phyloP scores from a whole-genome alignment of 1,284 basidiomycete genomes.

The Sanghuangporus sanghuang region DNA sequence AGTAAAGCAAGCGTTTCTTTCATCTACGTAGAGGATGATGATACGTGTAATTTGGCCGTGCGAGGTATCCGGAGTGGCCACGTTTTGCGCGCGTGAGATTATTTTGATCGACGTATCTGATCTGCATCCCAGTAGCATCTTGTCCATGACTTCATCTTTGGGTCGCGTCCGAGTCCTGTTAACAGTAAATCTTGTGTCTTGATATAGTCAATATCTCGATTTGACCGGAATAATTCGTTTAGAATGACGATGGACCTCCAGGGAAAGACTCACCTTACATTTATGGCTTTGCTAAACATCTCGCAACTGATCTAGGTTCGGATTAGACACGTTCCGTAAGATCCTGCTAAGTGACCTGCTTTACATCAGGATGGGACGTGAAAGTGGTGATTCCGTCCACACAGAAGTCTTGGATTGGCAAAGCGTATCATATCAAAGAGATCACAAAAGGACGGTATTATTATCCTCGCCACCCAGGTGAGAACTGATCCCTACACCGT shows the following conservation, averaged over 20 bases:
- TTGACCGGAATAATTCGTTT: neutral
- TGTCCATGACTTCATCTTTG: neutral
- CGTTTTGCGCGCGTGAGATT: neutral
- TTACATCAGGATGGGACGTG: slow-evolving; percentile 71
- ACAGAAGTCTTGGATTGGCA: slow-evolving; percentile 91
- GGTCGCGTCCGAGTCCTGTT: slow-evolving; percentile 4
- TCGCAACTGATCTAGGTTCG: slow-evolving; percentile 60
- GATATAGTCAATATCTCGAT: neutral
- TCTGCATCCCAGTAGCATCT: neutral
- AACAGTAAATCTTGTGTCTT: neutral
- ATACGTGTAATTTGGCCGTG: neutral
- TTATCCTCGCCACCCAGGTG: slow-evolving; percentile 67
- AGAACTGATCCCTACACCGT: slow-evolving; percentile 11
- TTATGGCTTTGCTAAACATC: slow-evolving; percentile 67
- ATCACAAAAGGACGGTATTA: slow-evolving; percentile 73
- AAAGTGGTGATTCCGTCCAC: slow-evolving; percentile 84
- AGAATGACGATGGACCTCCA: slow-evolving; percentile 91
- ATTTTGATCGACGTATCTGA: neutral
- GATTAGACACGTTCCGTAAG: slow-evolving; percentile 3
- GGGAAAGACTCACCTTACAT: slow-evolving; percentile 78
- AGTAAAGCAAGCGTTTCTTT: too few species aligned
- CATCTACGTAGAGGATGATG: too few species aligned
- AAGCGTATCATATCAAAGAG: slow-evolving; percentile 82
- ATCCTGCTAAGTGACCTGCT: neutral
- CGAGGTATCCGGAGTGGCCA: neutral